A percentile compares a stretch with the other conserved stretches of the same genome.
These are phyloP conservation scores for Gloeopeniophorella convolvens DNA, from an alignment of 768 basidiomycete species.

Conservation along the genomic window DNA sequence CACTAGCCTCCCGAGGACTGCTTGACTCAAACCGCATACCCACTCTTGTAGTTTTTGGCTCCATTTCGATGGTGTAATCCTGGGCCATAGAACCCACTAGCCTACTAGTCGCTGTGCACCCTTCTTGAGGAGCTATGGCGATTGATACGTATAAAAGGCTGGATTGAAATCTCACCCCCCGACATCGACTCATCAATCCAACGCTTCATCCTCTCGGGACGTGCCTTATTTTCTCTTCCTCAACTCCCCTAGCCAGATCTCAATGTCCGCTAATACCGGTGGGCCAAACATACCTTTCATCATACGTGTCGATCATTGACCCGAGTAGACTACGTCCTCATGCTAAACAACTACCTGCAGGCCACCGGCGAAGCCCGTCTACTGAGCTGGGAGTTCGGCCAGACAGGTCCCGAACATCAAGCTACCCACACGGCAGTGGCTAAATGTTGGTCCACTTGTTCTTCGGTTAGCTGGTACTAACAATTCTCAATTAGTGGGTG, in stretches of 20 bases:
- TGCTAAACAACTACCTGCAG: slow-evolving; percentile 20
- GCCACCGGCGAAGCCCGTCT: slow-evolving; percentile 14
- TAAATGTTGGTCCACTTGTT: slow-evolving; percentile 8
- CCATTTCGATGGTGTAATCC: not conserved
- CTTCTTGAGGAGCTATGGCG: not conserved
- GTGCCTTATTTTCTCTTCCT: too few species aligned
- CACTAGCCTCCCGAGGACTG: slow-evolving; percentile 9
- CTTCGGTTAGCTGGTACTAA: not conserved
- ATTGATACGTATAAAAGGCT: slow-evolving; percentile 12
- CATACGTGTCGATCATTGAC: not conserved
- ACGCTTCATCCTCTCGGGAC: not conserved
- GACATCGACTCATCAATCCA: not conserved
- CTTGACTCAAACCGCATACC: slow-evolving; percentile 19
- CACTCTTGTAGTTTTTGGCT: slow-evolving; percentile 6
- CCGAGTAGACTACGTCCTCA: slow-evolving; percentile 15
- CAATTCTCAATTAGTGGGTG: slow-evolving; percentile 5
- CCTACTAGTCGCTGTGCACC: not conserved
- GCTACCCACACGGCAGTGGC: slow-evolving; percentile 15
- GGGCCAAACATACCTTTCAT: not conserved
- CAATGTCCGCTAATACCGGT: slow-evolving; percentile 15
- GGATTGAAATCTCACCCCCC: too few species aligned
- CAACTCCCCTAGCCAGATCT: not conserved
- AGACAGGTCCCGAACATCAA: slow-evolving; percentile 19
- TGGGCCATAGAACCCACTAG: not conserved
- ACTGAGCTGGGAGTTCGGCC: slow-evolving; percentile 18